phyloP scores from a whole-genome alignment of 2,329 filamentous ascomycete genomes.

The Exophiala oligosperma region DNA sequence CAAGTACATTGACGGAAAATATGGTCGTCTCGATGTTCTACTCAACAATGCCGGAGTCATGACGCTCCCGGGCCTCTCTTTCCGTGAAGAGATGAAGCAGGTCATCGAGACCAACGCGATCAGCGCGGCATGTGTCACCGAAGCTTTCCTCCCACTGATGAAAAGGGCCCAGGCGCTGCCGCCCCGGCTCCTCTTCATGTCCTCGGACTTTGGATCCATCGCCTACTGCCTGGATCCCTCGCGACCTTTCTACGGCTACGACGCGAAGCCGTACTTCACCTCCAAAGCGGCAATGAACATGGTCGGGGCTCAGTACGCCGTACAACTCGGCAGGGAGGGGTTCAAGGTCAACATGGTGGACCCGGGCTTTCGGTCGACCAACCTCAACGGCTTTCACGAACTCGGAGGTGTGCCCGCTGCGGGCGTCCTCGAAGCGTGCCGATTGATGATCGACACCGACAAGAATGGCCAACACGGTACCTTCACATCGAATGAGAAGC shows the following conservation, averaged over 20 bases:
- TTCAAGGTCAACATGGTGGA: slow-evolving; percentile 23
- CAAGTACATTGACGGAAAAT: slow-evolving; percentile 18
- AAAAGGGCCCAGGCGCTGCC: slow-evolving; percentile 18
- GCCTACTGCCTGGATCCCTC: slow-evolving; percentile 11
- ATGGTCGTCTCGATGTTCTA: slow-evolving; percentile 25
- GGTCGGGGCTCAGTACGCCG: slow-evolving; percentile 16
- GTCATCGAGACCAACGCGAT: slow-evolving; percentile 25
- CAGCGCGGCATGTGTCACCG: slow-evolving; percentile 15
- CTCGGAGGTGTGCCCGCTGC: too few relatives aligned
- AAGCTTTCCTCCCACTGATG: slow-evolving; percentile 23
- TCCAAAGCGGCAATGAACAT: slow-evolving; percentile 24
- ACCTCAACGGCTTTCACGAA: slow-evolving; percentile 16
- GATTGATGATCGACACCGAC: slow-evolving; percentile 10
- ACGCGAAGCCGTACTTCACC: slow-evolving; percentile 12
- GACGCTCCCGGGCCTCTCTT: background rate
- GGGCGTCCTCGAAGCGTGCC: too few relatives aligned
- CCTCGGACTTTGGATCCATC: slow-evolving; percentile 20
- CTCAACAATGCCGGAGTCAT: slow-evolving; percentile 28
- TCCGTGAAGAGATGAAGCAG: slow-evolving; percentile 16
- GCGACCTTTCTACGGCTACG: slow-evolving; percentile 5
- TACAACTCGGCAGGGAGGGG: slow-evolving; percentile 20
- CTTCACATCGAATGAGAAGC: slow-evolving; percentile 11
- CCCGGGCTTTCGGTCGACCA: slow-evolving; percentile 20
- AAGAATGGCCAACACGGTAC: slow-evolving; percentile 14
- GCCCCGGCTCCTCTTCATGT: slow-evolving; percentile 24